These are phyloP conservation scores for Linnemannia schmuckeri DNA, from an alignment of 192 early-diverging fungal species.

Conservation along the genomic window DNA sequence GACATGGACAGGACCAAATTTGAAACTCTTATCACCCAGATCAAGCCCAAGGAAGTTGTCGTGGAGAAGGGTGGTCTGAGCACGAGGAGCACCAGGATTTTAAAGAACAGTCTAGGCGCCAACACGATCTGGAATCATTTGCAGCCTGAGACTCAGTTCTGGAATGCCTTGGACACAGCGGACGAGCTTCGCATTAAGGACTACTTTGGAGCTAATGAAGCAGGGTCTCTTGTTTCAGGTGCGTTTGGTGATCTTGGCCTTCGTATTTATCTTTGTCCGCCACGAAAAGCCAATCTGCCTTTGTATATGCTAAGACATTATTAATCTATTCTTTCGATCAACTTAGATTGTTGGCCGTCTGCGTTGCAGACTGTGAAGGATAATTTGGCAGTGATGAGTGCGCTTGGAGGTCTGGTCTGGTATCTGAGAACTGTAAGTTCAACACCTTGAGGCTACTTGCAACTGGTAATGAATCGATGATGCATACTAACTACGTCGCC, in stretches of 20 bases:
- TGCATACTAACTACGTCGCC: neutral
- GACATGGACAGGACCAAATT: slow-evolving; percentile 89
- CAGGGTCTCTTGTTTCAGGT: slow-evolving; percentile 28
- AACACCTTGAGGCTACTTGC: neutral
- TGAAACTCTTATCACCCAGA: slow-evolving; percentile 94
- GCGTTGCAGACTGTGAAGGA: slow-evolving; percentile 41
- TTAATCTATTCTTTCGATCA: neutral
- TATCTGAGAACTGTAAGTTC: slow-evolving; percentile 84
- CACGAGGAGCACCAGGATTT: slow-evolving; percentile 62
- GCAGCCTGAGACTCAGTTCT: slow-evolving; percentile 80
- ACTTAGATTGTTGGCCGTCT: slow-evolving; percentile 38
- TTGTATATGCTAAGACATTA: neutral
- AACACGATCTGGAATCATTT: slow-evolving; percentile 75
- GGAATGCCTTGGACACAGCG: slow-evolving; percentile 64
- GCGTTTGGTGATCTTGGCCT: neutral
- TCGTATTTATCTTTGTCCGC: neutral
- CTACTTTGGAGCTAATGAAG: slow-evolving; percentile 68
- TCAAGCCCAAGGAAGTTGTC: slow-evolving; percentile 93
- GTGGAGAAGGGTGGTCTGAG: slow-evolving; percentile 79
- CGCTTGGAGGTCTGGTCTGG: slow-evolving; percentile 84
- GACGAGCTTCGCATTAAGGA: slow-evolving; percentile 70
- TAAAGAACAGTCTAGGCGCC: slow-evolving; percentile 71
- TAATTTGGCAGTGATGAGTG: slow-evolving; percentile 35
- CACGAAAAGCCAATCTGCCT: neutral
- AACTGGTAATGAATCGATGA: neutral